Percentiles rank a stretch among this genome's conserved stretches.
Evolutionary conservation across 2,329 filamentous ascomycete genomes (phyloP).

Genomic region (Trichoderma hamatum): DNA sequence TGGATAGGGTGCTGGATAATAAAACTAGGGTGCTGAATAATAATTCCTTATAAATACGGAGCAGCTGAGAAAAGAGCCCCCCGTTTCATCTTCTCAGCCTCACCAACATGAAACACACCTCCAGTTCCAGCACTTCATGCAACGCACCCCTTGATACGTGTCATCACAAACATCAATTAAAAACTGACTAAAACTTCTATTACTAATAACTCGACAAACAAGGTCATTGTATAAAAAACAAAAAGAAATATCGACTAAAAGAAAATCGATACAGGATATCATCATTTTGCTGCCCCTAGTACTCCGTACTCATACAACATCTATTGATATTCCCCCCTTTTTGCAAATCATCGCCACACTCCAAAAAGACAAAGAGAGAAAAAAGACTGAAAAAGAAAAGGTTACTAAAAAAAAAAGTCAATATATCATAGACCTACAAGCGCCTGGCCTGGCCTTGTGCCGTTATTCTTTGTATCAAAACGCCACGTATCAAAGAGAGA

Average conservation of each 20-base stretch:
- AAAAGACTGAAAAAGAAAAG: neutral
- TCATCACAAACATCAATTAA: neutral
- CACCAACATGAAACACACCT: neutral
- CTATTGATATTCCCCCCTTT: neutral
- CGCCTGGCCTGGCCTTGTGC: conserved; percentile 18
- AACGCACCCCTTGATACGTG: conserved; percentile 1
- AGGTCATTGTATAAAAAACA: neutral
- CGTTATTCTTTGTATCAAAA: neutral
- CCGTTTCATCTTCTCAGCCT: too few relatives aligned
- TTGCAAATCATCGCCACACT: neutral
- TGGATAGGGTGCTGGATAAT: too few relatives aligned
- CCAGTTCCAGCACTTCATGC: too few relatives aligned
- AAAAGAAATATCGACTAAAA: conserved; percentile 4
- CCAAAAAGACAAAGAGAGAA: neutral
- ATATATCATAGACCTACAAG: conserved; percentile 10
- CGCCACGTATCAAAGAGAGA: neutral
- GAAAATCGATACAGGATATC: conserved; percentile 19
- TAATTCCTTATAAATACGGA: too few relatives aligned
- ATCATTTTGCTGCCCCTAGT: neutral
- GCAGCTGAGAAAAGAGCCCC: too few relatives aligned
- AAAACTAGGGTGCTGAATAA: too few relatives aligned
- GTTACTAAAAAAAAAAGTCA: neutral
- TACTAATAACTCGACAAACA: neutral
- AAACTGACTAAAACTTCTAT: neutral
- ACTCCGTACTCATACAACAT: conserved; percentile 5